Conservation (phyloP, 2,329 filamentous ascomycete genomes). For the Dryadomyces quercivorus region DNA sequence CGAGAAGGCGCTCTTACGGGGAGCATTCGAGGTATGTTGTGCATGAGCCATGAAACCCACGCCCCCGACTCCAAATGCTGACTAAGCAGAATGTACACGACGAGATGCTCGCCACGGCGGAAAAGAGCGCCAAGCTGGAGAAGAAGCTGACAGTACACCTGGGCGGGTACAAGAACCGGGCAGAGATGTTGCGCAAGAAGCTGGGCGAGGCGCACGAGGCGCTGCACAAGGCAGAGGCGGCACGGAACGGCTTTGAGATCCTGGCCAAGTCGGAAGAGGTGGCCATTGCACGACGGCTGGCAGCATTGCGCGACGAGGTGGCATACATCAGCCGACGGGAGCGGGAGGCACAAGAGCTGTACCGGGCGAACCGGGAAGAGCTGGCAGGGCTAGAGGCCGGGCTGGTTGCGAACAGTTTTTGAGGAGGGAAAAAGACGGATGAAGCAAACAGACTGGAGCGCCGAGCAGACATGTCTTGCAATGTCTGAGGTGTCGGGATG, state of each 20-base stretch:
- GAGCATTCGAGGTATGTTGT: conserved; percentile 59
- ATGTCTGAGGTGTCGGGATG: neutral
- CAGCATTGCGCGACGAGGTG: conserved; percentile 70
- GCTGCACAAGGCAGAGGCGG: conserved; percentile 55
- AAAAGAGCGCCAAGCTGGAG: conserved; percentile 76
- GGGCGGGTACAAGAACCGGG: conserved; percentile 80
- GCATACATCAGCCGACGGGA: conserved; percentile 68
- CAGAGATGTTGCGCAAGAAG: conserved; percentile 69
- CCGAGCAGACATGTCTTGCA: neutral
- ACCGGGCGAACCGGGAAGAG: conserved; percentile 66
- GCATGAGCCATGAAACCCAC: too few relatives aligned
- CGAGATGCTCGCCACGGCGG: conserved; percentile 59
- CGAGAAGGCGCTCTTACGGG: conserved; percentile 45
- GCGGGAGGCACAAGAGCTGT: conserved; percentile 81
- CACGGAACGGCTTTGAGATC: conserved; percentile 60
- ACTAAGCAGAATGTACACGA: conserved; percentile 52
- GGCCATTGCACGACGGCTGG: conserved; percentile 59
- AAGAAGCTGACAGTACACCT: conserved; percentile 84
- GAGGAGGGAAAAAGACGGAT: neutral
- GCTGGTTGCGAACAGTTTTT: too few relatives aligned
- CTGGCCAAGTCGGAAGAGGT: conserved; percentile 71
- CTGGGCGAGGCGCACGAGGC: conserved; percentile 63
- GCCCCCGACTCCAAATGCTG: too few relatives aligned
- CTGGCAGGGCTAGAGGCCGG: conserved; percentile 42
- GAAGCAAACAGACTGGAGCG: too few relatives aligned